Evolutionary conservation across 129 eudicot genomes (phyloP).

Genomic region (Helianthus annuus): HanXRQr2.0-SUNRISE NC_035441.2:160240263-160240762

Average conservation of each 20-base stretch:
- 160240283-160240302: slow-evolving; percentile 84
- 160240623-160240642: too few relatives aligned
- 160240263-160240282: slow-evolving; percentile 86
- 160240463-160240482: slow-evolving; percentile 83
- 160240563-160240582: too few relatives aligned
- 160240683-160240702: too few relatives aligned
- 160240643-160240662: too few relatives aligned
- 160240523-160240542: too few relatives aligned
- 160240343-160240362: slow-evolving; percentile 95
- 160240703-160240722: too few relatives aligned
- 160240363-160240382: slow-evolving; percentile 96
- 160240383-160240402: slow-evolving; percentile 96
- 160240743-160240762: too few relatives aligned
- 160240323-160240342: slow-evolving; percentile 58
- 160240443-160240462: slow-evolving; percentile 75
- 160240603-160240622: too few relatives aligned
- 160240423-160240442: slow-evolving; percentile 71
- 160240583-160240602: too few relatives aligned
- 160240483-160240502: slow-evolving; percentile 63
- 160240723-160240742: too few relatives aligned
- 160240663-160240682: too few relatives aligned
- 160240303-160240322: slow-evolving; percentile 73
- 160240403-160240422: slow-evolving; percentile 98
- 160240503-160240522: slow-evolving; percentile 65
- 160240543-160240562: too few relatives aligned